These are phyloP conservation scores for Hygrophorus russula DNA, from an alignment of 768 basidiomycete species.

Conservation along the genomic window DNA sequence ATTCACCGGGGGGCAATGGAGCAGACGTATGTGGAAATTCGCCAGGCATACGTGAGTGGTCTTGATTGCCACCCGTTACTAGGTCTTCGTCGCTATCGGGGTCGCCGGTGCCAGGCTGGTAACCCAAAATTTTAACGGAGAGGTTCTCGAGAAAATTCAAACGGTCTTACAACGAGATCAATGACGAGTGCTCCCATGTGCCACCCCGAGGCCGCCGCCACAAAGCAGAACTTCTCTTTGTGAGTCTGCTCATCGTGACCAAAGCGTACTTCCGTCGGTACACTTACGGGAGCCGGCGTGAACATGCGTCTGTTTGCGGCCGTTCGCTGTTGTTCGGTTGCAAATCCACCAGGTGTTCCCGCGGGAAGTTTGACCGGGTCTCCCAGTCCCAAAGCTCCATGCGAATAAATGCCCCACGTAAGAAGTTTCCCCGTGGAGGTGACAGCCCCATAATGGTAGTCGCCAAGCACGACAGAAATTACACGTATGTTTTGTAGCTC, in stretches of 20 bases:
- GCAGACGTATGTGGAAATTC: conserved; percentile 4
- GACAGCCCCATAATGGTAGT: conserved; percentile 86
- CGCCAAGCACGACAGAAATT: conserved; percentile 84
- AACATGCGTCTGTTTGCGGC: conserved; percentile 17
- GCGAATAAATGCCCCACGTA: conserved; percentile 72
- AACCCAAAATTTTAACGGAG: conserved; percentile 3
- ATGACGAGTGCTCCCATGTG: conserved; percentile 86
- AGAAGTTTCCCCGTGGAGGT: conserved; percentile 65
- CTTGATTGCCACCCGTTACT: conserved; percentile 20
- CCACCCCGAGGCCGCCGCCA: conserved; percentile 79
- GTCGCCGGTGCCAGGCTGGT: conserved; percentile 18
- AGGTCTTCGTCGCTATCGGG: conserved; percentile 26
- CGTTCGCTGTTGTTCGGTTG: conserved; percentile 22
- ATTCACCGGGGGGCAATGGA: conserved; percentile 7
- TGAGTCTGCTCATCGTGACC: conserved; percentile 39
- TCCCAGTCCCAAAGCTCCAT: conserved; percentile 81
- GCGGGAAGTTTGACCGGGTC: conserved; percentile 44
- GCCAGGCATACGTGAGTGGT: conserved; percentile 5
- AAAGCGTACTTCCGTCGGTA: conserved; percentile 67
- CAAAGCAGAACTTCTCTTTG: conserved; percentile 65
- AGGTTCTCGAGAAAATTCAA: conserved; percentile 4
- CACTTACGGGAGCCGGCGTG: conserved; percentile 33
- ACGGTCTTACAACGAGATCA: conserved; percentile 55
- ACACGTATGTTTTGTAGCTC: conserved; percentile 66
- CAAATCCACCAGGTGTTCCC: conserved; percentile 54